Conservation (phyloP, 169 alveolate species). For the Plasmodium vivax region DNA sequence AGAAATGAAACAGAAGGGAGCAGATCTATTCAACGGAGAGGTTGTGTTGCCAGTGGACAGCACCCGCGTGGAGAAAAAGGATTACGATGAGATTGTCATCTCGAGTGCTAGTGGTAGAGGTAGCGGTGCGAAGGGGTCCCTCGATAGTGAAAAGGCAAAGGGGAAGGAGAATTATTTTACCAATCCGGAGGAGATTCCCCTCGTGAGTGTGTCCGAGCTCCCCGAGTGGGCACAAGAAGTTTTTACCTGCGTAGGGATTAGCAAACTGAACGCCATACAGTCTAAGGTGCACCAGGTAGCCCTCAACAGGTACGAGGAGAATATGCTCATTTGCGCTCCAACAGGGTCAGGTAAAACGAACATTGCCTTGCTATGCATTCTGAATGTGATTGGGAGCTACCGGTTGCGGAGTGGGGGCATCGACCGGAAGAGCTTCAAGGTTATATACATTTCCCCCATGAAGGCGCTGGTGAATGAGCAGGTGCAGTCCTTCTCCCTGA, state of each 20-base stretch:
- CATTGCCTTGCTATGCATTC: constrained; percentile 97
- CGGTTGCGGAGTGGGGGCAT: constrained; percentile 74
- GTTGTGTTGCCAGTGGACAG: constrained; percentile 95
- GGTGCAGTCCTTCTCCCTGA: constrained; percentile 84
- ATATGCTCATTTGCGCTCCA: constrained; percentile 99
- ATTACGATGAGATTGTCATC: constrained; percentile 87
- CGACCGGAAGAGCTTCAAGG: constrained; percentile 91
- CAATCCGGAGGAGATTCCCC: constrained; percentile 78
- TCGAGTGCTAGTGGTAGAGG: constrained; percentile 80
- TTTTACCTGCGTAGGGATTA: constrained; percentile 87
- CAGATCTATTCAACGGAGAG: constrained; percentile 84
- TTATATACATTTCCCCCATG: constrained; percentile 99
- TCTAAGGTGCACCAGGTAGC: constrained; percentile 95
- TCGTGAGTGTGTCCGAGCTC: constrained; percentile 79
- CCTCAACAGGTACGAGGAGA: constrained; percentile 93
- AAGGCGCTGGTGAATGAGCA: constrained; percentile 99
- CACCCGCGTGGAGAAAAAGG: constrained; percentile 89
- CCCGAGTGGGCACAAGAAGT: constrained; percentile 97
- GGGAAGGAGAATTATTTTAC: constrained; percentile 49
- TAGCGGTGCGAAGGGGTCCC: background rate
- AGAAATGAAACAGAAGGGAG: constrained; percentile 4
- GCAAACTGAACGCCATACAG: constrained; percentile 94
- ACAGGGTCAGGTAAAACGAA: constrained; percentile 99
- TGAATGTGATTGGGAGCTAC: constrained; percentile 90
- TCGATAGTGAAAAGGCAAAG: background rate